These are phyloP conservation scores for Pseudopyricularia javanii DNA, from an alignment of 2,329 filamentous ascomycete species.

Conservation along the genomic window DNA sequence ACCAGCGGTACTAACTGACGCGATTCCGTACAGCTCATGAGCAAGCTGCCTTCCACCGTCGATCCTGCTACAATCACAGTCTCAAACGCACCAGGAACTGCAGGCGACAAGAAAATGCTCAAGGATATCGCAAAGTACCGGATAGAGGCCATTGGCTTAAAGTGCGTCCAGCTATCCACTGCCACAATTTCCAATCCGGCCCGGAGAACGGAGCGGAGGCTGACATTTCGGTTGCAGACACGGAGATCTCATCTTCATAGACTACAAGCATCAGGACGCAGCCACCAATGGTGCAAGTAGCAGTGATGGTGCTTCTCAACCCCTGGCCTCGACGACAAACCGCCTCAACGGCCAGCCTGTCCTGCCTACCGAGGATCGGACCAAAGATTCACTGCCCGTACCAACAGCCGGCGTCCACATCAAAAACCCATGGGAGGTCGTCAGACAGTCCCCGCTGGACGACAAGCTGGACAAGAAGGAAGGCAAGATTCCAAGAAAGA, in stretches of 20 bases:
- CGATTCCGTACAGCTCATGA: conserved; percentile 31
- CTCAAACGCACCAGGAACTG: conserved; percentile 45
- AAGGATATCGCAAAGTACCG: conserved; percentile 43
- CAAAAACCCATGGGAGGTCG: conserved; percentile 86
- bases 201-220: not conserved
- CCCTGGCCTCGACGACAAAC: conserved; percentile 36
- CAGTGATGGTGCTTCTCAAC: conserved; percentile 25
- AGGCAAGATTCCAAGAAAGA: conserved; percentile 73
- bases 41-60: conserved; percentile 48
- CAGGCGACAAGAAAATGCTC: conserved; percentile 44
- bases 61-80: conserved; percentile 47
- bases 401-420: conserved; percentile 45
- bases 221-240: conserved; percentile 43
- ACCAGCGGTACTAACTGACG: not conserved
- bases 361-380: conserved; percentile 53
- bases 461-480: conserved; percentile 75
- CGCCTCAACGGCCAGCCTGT: conserved; percentile 71
- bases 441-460: conserved; percentile 79
- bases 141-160: conserved; percentile 47
- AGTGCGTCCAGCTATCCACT: conserved; percentile 24
- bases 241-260: conserved; percentile 82
- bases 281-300: conserved; percentile 14
- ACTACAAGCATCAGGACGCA: conserved; percentile 54
- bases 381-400: conserved; percentile 42
- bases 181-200: not conserved